These are phyloP conservation scores for Coniophora puteana DNA, from an alignment of 1,284 basidiomycete genomes.

Conservation along the genomic window DNA sequence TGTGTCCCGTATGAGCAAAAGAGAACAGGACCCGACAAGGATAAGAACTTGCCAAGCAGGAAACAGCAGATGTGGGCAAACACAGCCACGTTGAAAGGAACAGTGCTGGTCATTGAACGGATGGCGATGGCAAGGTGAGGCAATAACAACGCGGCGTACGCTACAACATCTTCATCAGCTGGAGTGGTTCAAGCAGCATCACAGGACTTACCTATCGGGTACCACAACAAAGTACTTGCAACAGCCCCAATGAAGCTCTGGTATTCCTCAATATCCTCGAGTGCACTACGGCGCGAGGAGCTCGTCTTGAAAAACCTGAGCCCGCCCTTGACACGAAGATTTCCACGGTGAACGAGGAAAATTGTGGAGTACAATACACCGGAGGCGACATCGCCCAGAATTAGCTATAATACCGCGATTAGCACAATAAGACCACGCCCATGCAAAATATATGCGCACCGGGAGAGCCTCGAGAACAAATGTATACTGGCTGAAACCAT, in stretches of 20 bases:
- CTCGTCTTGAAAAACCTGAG: constrained; percentile 46
- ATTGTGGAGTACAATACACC: constrained; percentile 54
- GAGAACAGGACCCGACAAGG: constrained; percentile 6
- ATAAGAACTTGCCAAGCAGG: constrained; percentile 49
- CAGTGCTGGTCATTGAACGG: constrained; percentile 40
- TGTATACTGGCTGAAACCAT: constrained; percentile 35
- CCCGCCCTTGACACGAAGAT: constrained; percentile 38
- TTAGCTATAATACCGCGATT: constrained; percentile 41
- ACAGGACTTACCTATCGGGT: constrained; percentile 47
- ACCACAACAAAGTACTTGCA: constrained; percentile 68
- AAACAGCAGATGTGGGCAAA: constrained; percentile 52
- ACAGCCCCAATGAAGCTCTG: constrained; percentile 56
- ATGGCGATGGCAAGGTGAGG: constrained; percentile 56
- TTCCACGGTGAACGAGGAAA: constrained; percentile 54
- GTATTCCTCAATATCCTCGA: constrained; percentile 42
- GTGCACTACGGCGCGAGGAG: constrained; percentile 42
- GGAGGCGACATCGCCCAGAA: constrained; percentile 51
- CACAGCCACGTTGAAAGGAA: constrained; percentile 42
- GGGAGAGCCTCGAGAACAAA: constrained; percentile 58
- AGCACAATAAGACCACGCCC: constrained; percentile 5
- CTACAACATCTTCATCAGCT: constrained; percentile 27
- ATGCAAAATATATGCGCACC: constrained; percentile 32
- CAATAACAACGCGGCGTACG: constrained; percentile 55
- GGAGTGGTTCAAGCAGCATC: neutral
- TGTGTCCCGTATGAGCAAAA: constrained; percentile 27